Conservation (phyloP, 768 basidiomycete species). For the Tricholoma saponaceum region DNA sequence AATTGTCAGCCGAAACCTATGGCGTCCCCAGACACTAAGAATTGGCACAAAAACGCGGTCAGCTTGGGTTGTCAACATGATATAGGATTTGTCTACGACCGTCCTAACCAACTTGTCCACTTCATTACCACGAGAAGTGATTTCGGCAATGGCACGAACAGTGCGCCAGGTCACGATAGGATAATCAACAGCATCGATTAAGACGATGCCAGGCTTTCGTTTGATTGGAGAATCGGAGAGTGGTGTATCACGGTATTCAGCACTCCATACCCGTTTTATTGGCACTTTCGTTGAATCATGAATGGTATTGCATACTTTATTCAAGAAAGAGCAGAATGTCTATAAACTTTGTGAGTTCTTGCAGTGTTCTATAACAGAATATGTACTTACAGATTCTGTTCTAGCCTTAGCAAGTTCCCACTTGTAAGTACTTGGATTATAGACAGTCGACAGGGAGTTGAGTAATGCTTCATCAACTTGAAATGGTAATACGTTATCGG, state of each 20-base stretch:
- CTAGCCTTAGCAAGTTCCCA: no score
- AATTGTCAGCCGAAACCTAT: background rate
- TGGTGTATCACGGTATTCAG: background rate
- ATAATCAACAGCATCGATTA: background rate
- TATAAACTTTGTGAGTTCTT: no score
- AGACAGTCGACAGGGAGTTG: no score
- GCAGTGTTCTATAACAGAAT: no score
- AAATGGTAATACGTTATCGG: no score
- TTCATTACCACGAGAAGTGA: background rate
- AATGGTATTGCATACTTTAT: no score
- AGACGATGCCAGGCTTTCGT: background rate
- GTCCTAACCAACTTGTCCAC: background rate
- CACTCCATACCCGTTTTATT: background rate
- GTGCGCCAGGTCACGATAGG: background rate
- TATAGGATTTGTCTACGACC: background rate
- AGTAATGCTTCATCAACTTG: no score
- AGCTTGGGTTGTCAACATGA: background rate
- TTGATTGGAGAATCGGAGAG: background rate
- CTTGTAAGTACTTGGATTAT: no score
- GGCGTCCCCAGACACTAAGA: background rate
- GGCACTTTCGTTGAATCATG: no score
- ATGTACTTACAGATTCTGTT: no score
- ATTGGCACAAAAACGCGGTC: background rate
- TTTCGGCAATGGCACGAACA: background rate
- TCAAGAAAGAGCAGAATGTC: no score